Conservation (phyloP, 2,329 filamentous ascomycete genomes). For the Ophiostoma tasmaniense region DNA sequence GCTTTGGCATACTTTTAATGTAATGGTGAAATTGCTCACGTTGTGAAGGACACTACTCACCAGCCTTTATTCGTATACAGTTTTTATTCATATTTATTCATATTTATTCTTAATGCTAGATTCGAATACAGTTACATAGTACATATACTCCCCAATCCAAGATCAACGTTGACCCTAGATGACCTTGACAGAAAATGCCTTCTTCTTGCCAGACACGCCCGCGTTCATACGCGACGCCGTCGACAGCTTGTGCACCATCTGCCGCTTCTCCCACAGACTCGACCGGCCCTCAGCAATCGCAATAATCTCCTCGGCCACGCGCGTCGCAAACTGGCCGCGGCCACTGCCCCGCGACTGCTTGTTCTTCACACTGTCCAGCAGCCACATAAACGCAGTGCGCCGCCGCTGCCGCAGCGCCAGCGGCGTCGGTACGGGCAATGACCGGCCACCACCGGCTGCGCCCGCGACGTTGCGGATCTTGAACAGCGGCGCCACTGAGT, state of each 20-base stretch:
- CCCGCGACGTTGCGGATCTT: conserved; percentile 68
- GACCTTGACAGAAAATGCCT: neutral
- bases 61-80: too few relatives aligned
- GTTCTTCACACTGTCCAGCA: conserved; percentile 74
- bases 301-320: conserved; percentile 79
- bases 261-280: conserved; percentile 73
- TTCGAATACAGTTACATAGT: neutral
- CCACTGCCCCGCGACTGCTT: conserved; percentile 65
- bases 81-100: too few relatives aligned
- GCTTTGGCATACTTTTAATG: neutral
- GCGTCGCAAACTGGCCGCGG: conserved; percentile 61
- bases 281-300: conserved; percentile 82
- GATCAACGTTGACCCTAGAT: too few relatives aligned
- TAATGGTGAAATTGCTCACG: too few relatives aligned
- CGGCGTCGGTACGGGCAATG: conserved; percentile 75
- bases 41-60: too few relatives aligned
- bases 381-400: conserved; percentile 77
- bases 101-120: neutral
- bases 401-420: conserved; percentile 66
- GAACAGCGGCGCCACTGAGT: conserved; percentile 84
- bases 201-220: conserved; percentile 2
- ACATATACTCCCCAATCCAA: too few relatives aligned
- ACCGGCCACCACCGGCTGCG: conserved; percentile 74
- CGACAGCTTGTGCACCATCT: conserved; percentile 68
- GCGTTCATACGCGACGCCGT: conserved; percentile 68